These are phyloP conservation scores for Diplotaxis tenuifolia DNA, from an alignment of 345 rosid genomes.

Conservation along the genomic window DNA sequence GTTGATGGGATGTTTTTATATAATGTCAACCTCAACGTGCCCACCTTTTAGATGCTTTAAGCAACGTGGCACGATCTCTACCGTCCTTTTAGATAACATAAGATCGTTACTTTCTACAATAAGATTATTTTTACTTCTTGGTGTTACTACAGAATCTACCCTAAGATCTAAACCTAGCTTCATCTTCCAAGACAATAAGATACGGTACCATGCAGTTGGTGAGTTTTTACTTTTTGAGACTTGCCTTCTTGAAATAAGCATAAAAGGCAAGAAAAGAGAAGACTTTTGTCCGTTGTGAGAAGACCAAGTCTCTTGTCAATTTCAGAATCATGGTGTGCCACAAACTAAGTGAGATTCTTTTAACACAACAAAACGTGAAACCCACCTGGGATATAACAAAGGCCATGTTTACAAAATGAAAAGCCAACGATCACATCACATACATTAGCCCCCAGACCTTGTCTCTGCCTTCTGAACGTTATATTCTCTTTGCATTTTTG, in stretches of 20 bases:
- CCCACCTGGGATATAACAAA: conserved; percentile 26
- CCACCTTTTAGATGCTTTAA: neutral
- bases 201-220: neutral
- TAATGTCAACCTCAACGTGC: conserved; percentile 6
- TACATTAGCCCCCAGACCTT: neutral
- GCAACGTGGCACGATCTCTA: conserved; percentile 6
- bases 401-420: conserved; percentile 25
- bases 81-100: neutral
- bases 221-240: conserved; percentile 13
- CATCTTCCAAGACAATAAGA: conserved; percentile 8
- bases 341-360: conserved; percentile 25
- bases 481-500: neutral
- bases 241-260: neutral
- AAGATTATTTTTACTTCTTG: neutral
- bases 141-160: neutral
- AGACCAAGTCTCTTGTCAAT: conserved; percentile 8
- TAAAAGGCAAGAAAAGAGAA: neutral
- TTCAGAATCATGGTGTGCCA: conserved; percentile 33
- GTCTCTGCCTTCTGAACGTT: neutral
- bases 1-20: conserved; percentile 25
- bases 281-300: conserved; percentile 8
- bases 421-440: neutral
- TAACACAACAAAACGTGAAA: conserved; percentile 30
- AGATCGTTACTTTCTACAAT: no score
- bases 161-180: neutral